Evolutionary conservation across 495 filamentous ascomycete species (phyloP).

Genomic region (Penicillium argentinense): DNA sequence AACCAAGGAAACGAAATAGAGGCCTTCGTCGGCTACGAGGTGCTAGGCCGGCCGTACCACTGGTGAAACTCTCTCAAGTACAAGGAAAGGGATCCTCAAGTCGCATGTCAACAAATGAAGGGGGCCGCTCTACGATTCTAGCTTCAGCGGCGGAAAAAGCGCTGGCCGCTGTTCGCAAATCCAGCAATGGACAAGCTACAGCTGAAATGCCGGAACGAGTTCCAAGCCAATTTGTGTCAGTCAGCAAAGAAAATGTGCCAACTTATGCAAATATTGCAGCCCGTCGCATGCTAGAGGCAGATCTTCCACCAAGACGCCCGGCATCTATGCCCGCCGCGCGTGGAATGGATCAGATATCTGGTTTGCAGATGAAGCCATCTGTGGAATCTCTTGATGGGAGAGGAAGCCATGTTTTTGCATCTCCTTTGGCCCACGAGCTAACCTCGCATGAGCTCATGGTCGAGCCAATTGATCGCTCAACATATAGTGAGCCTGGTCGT

Average conservation of each 20-base stretch:
- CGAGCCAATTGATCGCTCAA: constrained; percentile 30
- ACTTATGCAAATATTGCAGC: constrained; percentile 31
- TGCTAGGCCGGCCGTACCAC: constrained; percentile 32
- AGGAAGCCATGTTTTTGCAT: constrained; percentile 27
- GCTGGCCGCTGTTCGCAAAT: constrained; percentile 40
- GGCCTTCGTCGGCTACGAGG: constrained; percentile 32
- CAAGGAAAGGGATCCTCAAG: constrained; percentile 39
- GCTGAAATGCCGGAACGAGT: constrained; percentile 8
- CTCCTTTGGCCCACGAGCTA: constrained; percentile 32
- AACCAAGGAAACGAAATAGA: constrained; percentile 15
- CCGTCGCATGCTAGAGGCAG: constrained; percentile 17
- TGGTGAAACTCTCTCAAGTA: constrained; percentile 31
- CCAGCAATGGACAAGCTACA: constrained; percentile 29
- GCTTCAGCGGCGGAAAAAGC: constrained; percentile 37
- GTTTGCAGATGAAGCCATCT: constrained; percentile 34
- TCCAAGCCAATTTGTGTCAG: neutral
- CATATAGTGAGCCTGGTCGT: constrained; percentile 39
- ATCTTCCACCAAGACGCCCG: constrained; percentile 19
- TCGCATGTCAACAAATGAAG: constrained; percentile 16
- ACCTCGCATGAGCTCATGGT: constrained; percentile 27
- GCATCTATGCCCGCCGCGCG: constrained; percentile 23
- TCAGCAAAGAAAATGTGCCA: constrained; percentile 29
- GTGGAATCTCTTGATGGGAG: constrained; percentile 33
- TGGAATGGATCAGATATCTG: constrained; percentile 13
- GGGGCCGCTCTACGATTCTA: constrained; percentile 23